Evolutionary conservation across 768 basidiomycete genomes (phyloP), one percentile per base, ranked within the genome.

Genomic region (Gyrodon lividus): DNA sequence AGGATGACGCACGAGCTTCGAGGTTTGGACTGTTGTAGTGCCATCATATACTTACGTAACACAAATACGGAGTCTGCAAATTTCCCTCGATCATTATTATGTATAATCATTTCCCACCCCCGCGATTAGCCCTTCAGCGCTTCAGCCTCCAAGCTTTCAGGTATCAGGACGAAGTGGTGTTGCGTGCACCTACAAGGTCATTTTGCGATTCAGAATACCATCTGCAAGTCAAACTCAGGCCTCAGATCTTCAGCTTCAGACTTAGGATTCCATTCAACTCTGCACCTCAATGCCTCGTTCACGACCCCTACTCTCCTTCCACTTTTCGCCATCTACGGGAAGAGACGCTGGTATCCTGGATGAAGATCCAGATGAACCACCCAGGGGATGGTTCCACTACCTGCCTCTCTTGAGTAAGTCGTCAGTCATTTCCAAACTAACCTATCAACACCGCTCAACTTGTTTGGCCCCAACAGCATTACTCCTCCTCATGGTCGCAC

Each of bases 401-500:
- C 48, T 82, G 24, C 84, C 84, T 22, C 73, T 86, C 14, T 77
- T 68, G 56, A 70, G 84, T 85, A 60, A 52, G 78, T 67, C 43
- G 13, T 22, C 10, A 44, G 20, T 24, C 33, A 19, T 28, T 33
- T 55, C 26, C 22, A 50, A 13, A 34, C 22, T 31, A 16, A 28
- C 16, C 42, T 2, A 43, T 31, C 13, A 42, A 44, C 31, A 14
- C 31, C 40, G 38, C 46, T 51, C 50, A 59, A 34, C 31, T 24
- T 44, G 38, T 46, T 40, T 28, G 46, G 3, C 30, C 28, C 49
- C 13, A 43, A 31, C 52, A 82, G 82, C 68, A 14, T 67, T 80
- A 14, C 59, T 90, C 23, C 46, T 76, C 20, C 66, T 89, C 35
- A 79, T 91, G 46, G 64, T 90, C 4, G 77, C 80, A 7, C 89